Base-by-base conservation (phyloP, 345 rosid genomes). In the Ceriops tagal region DNA sequence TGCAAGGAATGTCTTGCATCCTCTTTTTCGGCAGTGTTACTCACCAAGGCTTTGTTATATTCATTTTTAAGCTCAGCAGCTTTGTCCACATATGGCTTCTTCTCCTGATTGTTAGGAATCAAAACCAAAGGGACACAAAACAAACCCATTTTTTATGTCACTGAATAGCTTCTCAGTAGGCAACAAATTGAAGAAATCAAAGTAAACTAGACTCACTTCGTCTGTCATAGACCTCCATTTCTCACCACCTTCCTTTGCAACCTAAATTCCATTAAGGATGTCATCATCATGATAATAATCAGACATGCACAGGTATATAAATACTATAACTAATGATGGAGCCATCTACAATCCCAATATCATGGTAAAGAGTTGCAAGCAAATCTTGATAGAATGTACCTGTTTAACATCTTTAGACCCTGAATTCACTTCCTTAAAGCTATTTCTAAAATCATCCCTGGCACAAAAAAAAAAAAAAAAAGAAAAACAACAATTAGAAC, bases 241-340 rank as follows among this genome's bases (percentile, higher is more conserved):
- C 76, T 84, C 97, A 72, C 96, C 98, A 57, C 88, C 96, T 31
- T 83, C 85, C 72, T 84, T 93, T 6, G 96, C 87, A 81, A 82
- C 89, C 96, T 93, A 69, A 8, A 61, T 65, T n/a, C 5, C 27
- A 74, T 53, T 39, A 20, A 35, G n/a, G 22, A 24, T 53, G 22
- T 53, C 19, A 15, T 43, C 16, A 43, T 13, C 19, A 13, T 43
- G 5, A 43, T 13, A 43, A 43, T 43, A 43, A 43, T 18, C 49
- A 43, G 49, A 43, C 8, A 5, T 53, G 58, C 56, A 35, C 20
- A 1, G 24, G 47, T 10, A 58, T 11, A 31, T 8, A 8, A 21
- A 7, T 21, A 53, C 24, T 27, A n/a, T 13, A 46, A 61, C 8
- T 2, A 19, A 49, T 16, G 31, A 46, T 34, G 22, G 4, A 20